These are phyloP conservation scores for Lophium mytilinum DNA, from an alignment of 495 filamentous ascomycete species.

Conservation along the genomic window DNA sequence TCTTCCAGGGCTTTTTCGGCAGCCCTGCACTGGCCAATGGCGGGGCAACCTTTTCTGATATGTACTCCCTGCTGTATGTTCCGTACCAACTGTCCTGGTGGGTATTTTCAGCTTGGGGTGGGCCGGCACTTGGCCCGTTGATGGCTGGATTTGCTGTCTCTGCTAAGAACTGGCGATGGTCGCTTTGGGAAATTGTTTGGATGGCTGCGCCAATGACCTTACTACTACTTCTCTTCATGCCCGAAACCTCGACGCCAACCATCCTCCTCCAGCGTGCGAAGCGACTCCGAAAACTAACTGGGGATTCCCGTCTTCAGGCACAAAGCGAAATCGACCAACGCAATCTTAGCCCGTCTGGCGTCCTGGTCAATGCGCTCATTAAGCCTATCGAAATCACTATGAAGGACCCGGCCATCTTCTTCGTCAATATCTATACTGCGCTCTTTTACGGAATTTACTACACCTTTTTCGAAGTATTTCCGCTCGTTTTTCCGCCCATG, in stretches of 20 bases:
- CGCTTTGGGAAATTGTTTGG: conserved; percentile 29
- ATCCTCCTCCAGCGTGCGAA: conserved; percentile 43
- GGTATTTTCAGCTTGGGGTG: conserved; percentile 36
- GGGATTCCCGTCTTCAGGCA: neutral
- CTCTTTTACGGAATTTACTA: conserved; percentile 55
- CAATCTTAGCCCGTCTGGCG: conserved; percentile 31
- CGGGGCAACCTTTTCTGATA: conserved; percentile 45
- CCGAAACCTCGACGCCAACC: conserved; percentile 38
- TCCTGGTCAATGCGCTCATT: conserved; percentile 45
- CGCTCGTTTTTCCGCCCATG: conserved; percentile 48
- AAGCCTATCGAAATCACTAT: conserved; percentile 49
- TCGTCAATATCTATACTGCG: conserved; percentile 47
- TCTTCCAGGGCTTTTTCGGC: conserved; percentile 46
- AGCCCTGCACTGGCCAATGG: conserved; percentile 42
- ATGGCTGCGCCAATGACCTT: conserved; percentile 31
- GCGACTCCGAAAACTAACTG: conserved; percentile 34
- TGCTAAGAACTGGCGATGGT: conserved; percentile 6
- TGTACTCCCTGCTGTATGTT: conserved; percentile 43
- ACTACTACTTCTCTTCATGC: conserved; percentile 38
- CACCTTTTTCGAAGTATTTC: conserved; percentile 58
- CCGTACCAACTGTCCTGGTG: conserved; percentile 45
- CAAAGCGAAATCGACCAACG: conserved; percentile 7
- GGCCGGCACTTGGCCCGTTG: neutral
- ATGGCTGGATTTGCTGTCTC: neutral
- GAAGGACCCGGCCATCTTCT: conserved; percentile 49